These are phyloP conservation scores for Nothophaeocryptopus gaeumannii DNA, from an alignment of 2,329 filamentous ascomycete genomes.

Conservation along the genomic window DNA sequence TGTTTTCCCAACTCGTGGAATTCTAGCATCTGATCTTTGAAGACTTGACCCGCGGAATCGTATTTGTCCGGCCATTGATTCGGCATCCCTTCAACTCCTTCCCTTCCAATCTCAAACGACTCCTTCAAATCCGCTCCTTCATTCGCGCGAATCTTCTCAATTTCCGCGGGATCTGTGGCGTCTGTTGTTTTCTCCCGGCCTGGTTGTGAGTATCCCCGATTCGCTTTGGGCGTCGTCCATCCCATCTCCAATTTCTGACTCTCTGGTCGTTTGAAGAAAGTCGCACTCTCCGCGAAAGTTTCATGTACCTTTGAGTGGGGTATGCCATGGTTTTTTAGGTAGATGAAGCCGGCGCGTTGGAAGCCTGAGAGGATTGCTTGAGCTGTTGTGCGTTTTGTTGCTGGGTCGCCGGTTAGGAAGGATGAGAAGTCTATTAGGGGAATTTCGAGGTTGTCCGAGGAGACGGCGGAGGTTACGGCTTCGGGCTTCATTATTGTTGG, in stretches of 20 bases:
- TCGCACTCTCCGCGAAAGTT: slow-evolving; percentile 51
- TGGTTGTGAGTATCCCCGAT: slow-evolving; percentile 48
- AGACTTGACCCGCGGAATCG: slow-evolving; percentile 59
- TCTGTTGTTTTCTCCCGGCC: slow-evolving; percentile 68
- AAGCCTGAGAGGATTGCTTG: slow-evolving; percentile 74
- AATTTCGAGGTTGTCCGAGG: slow-evolving; percentile 37
- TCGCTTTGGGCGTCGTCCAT: slow-evolving; percentile 59
- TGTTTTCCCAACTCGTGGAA: slow-evolving; percentile 75
- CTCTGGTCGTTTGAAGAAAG: slow-evolving; percentile 65
- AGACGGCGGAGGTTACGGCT: slow-evolving; percentile 32
- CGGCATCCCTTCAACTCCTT: slow-evolving; percentile 59
- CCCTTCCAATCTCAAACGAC: slow-evolving; percentile 59
- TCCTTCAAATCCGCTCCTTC: slow-evolving; percentile 56
- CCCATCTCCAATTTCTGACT: slow-evolving; percentile 62
- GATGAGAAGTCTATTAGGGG: slow-evolving; percentile 68
- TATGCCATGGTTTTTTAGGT: slow-evolving; percentile 77
- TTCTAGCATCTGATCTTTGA: slow-evolving; percentile 67
- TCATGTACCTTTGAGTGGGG: slow-evolving; percentile 42
- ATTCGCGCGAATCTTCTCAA: slow-evolving; percentile 54
- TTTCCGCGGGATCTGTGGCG: slow-evolving; percentile 53
- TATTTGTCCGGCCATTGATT: slow-evolving; percentile 74
- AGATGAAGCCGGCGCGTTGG: slow-evolving; percentile 83
- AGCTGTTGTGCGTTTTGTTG: slow-evolving; percentile 52
- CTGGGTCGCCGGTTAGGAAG: slow-evolving; percentile 61
- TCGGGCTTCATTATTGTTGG: slow-evolving; percentile 17